Evolutionary conservation across 2,329 filamentous ascomycete genomes (phyloP).

Genomic region (Aspergillus piperis): DNA sequence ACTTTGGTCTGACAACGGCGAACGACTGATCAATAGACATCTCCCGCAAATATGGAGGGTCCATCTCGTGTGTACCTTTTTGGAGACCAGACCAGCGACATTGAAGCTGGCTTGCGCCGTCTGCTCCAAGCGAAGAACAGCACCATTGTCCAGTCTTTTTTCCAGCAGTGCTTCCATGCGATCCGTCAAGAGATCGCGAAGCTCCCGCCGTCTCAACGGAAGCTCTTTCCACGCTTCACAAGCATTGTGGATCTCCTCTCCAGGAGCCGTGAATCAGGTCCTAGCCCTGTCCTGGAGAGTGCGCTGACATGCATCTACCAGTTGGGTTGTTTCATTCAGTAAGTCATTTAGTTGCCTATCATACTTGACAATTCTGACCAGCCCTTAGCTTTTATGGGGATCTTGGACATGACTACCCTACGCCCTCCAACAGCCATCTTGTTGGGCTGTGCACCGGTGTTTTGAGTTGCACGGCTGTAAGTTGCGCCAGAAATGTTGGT

Average conservation of each 20-base stretch:
- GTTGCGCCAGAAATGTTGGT: conserved; percentile 42
- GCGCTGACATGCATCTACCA: conserved; percentile 48
- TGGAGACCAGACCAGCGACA: conserved; percentile 50
- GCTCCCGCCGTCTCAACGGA: conserved; percentile 37
- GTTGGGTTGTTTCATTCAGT: conserved; percentile 48
- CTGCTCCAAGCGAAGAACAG: conserved; percentile 46
- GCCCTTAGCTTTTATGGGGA: conserved; percentile 44
- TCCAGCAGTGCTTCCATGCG: conserved; percentile 46
- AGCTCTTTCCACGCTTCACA: conserved; percentile 43
- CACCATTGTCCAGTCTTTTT: conserved; percentile 44
- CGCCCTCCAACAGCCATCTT: conserved; percentile 37
- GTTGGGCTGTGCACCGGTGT: conserved; percentile 48
- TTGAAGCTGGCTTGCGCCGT: conserved; percentile 44
- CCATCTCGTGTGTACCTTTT: conserved; percentile 46
- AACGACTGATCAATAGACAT: conserved; percentile 6
- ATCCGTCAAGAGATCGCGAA: conserved; percentile 43
- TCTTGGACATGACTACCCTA: conserved; percentile 43
- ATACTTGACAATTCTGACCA: conserved; percentile 16
- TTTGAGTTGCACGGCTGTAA: conserved; percentile 44
- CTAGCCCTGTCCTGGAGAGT: conserved; percentile 46
- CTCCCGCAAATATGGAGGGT: conserved; percentile 30
- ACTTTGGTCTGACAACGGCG: conserved; percentile 9
- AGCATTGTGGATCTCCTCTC: conserved; percentile 42
- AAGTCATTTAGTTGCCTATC: conserved; percentile 20
- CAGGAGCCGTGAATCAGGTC: conserved; percentile 33